Percentiles rank a stretch among this genome's conserved stretches.
Conservation (phyloP, 2,329 filamentous ascomycete species). For the Talaromyces sp. region DNA sequence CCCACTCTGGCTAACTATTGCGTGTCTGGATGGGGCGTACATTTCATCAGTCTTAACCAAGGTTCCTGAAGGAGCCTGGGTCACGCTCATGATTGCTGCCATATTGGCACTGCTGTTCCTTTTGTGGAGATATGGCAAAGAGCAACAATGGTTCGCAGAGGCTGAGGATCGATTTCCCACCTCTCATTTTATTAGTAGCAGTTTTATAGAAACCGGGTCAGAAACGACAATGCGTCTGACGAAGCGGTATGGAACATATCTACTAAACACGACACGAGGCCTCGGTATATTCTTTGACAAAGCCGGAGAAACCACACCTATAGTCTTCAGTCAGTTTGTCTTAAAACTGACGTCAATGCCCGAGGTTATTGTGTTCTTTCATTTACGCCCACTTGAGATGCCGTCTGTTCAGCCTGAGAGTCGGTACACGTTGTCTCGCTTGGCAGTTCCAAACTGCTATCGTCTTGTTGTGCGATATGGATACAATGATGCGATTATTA, state of each 20-base stretch:
- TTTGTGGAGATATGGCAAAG: slow-evolving; percentile 74
- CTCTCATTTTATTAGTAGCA: slow-evolving; percentile 15
- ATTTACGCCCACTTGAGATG: slow-evolving; percentile 58
- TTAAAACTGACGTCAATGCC: slow-evolving; percentile 63
- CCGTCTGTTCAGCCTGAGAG: slow-evolving; percentile 51
- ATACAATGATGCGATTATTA: slow-evolving; percentile 66
- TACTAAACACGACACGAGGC: slow-evolving; percentile 47
- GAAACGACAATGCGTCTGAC: slow-evolving; percentile 22
- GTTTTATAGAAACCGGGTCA: slow-evolving; percentile 23
- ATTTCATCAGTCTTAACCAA: slow-evolving; percentile 66
- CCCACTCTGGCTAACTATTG: slow-evolving; percentile 59
- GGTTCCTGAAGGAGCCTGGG: slow-evolving; percentile 72
- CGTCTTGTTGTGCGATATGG: slow-evolving; percentile 65
- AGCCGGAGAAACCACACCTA: slow-evolving; percentile 58
- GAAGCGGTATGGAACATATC: slow-evolving; percentile 28
- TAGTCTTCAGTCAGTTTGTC: slow-evolving; percentile 67
- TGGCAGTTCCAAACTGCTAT: slow-evolving; percentile 59
- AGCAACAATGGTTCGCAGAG: slow-evolving; percentile 69
- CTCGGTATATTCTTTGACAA: slow-evolving; percentile 76
- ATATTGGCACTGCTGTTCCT: slow-evolving; percentile 62
- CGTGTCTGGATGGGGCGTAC: slow-evolving; percentile 61
- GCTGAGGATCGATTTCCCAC: slow-evolving; percentile 49
- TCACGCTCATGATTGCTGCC: slow-evolving; percentile 61
- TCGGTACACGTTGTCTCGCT: slow-evolving; percentile 34
- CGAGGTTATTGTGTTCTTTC: slow-evolving; percentile 66